Conservation (phyloP, 2,329 filamentous ascomycete genomes). For the Thielaviopsis ethacetica region DNA sequence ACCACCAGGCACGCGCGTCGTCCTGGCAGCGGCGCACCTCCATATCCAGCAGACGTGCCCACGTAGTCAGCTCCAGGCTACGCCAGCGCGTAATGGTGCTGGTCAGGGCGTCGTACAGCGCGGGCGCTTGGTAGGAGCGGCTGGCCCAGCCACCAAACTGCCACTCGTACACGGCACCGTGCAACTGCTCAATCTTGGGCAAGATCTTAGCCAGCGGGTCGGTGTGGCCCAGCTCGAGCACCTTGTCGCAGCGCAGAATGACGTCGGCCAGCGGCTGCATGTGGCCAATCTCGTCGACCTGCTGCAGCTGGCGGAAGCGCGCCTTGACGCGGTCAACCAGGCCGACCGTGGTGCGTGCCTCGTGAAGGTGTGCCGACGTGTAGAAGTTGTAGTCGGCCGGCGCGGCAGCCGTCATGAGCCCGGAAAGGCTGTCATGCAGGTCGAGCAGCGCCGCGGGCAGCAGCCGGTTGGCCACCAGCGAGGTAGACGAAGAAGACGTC, state of each 20-base stretch:
- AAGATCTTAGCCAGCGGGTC: conserved; percentile 80
- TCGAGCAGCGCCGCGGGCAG: conserved; percentile 50
- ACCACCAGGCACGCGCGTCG: conserved; percentile 86
- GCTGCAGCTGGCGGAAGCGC: conserved; percentile 57
- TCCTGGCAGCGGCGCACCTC: conserved; percentile 61
- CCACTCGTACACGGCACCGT: conserved; percentile 81
- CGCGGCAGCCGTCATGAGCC: conserved; percentile 21
- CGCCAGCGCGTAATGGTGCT: conserved; percentile 76
- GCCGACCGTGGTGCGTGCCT: conserved; percentile 56
- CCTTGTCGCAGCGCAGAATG: conserved; percentile 53
- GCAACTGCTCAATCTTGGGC: conserved; percentile 73
- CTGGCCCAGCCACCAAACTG: conserved; percentile 75
- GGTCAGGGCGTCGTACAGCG: conserved; percentile 63
- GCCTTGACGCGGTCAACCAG: conserved; percentile 52
- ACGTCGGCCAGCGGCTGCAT: conserved; percentile 71
- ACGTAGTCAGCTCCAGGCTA: conserved; percentile 78
- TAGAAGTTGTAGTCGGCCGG: conserved; percentile 69
- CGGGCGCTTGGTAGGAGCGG: conserved; percentile 52
- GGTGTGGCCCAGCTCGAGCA: conserved; percentile 58
- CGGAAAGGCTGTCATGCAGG: conserved; percentile 42
- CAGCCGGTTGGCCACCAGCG: conserved; percentile 26
- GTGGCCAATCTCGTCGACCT: conserved; percentile 47
- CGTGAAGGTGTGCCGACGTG: conserved; percentile 56
- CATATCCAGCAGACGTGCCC: conserved; percentile 74
- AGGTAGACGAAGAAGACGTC: conserved; percentile 22